Percentiles rank a stretch among this genome's conserved stretches.
phyloP scores from a whole-genome alignment of 148 eudicot species.

The Chenopodium album region DNA sequence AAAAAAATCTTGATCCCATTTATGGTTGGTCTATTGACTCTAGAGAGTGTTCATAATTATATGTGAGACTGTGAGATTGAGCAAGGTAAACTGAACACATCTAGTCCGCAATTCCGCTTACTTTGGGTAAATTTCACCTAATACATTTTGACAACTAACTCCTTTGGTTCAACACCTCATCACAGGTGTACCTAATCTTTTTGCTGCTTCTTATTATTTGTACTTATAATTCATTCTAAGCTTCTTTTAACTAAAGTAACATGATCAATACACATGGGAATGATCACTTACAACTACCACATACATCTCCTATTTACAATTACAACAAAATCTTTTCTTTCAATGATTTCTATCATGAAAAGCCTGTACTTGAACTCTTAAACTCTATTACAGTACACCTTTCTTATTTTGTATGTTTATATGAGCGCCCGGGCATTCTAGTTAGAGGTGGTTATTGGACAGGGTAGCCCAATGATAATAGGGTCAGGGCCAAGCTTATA shows the following conservation, averaged over 20 bases:
- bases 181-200: slow-evolving; percentile 12
- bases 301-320: background rate
- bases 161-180: slow-evolving; percentile 1
- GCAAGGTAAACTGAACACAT: background rate
- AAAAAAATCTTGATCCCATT: background rate
- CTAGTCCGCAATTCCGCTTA: background rate
- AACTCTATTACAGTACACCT: too few species aligned
- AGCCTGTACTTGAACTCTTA: too few species aligned
- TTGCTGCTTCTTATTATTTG: background rate
- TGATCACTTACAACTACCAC: background rate
- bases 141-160: background rate
- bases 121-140: background rate
- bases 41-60: background rate
- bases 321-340: background rate
- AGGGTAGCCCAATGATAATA: too few species aligned
- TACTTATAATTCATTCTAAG: background rate
- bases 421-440: too few species aligned
- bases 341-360: background rate
- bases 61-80: too few species aligned
- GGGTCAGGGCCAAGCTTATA: too few species aligned
- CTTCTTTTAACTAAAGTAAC: slow-evolving; percentile 18
- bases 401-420: too few species aligned
- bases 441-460: too few species aligned
- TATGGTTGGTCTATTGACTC: background rate
- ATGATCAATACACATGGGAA: slow-evolving; percentile 20